phyloP scores from a whole-genome alignment of 106 monocot genomes.

The Apostasia shenzhenica region DNA sequence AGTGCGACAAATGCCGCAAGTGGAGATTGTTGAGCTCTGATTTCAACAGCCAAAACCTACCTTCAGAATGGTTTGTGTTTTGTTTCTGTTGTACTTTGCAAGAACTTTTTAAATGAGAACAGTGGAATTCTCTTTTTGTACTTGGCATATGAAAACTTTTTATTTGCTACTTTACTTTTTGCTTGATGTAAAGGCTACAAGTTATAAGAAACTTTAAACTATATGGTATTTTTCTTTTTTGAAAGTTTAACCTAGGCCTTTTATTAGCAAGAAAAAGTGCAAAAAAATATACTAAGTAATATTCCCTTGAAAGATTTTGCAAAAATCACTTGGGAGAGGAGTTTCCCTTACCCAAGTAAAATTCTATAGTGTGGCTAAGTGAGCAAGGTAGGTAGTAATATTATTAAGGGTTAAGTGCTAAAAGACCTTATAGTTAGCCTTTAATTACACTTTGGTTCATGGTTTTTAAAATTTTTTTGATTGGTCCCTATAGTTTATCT shows the following conservation, averaged over 20 bases:
- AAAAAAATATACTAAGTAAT: too few relatives aligned
- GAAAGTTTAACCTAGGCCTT: not conserved
- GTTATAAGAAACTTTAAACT: not conserved
- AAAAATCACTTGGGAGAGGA: too few relatives aligned
- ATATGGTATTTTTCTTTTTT: not conserved
- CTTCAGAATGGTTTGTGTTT: slow-evolving; percentile 47
- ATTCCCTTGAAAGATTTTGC: too few relatives aligned
- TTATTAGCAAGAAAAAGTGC: not conserved
- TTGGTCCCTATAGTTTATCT: too few relatives aligned
- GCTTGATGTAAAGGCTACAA: not conserved
- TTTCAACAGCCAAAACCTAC: slow-evolving; percentile 33
- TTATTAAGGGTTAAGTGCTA: too few relatives aligned
- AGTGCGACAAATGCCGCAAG: slow-evolving; percentile 76
- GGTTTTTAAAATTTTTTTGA: too few relatives aligned
- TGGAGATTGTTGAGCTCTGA: slow-evolving; percentile 46
- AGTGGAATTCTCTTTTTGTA: not conserved
- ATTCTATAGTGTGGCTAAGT: too few relatives aligned
- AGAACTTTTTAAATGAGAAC: not conserved
- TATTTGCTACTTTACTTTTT: not conserved
- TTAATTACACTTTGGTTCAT: too few relatives aligned
- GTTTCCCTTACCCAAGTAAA: too few relatives aligned
- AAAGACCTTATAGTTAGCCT: too few relatives aligned
- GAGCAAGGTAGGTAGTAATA: too few relatives aligned
- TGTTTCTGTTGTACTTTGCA: slow-evolving; percentile 2
- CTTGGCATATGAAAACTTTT: not conserved